Base-by-base conservation (phyloP, 1,284 basidiomycete species). In the Gymnopus androsaceus region DNA sequence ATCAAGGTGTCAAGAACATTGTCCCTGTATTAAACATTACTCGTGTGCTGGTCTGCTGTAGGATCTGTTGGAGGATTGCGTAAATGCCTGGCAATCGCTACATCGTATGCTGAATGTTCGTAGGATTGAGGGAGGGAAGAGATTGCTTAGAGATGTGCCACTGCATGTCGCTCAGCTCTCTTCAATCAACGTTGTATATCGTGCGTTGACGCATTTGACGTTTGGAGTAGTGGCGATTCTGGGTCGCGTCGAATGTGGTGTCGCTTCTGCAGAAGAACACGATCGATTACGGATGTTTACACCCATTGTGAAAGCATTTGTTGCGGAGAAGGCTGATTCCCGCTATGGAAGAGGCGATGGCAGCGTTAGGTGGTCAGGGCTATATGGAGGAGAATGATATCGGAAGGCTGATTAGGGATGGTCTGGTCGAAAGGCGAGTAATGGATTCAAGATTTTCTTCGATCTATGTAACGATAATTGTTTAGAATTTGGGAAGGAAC, bases 331-430 rank as follows among this genome's bases (percentile, higher is more conserved):
- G 62, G 81, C 81, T 0, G 79, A n/a, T 78, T 47, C 68, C 78
- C 0, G 85, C 81, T 3, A 85, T 90, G 75, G 83, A 88, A 59
- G 86, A 89, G 58, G 82, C 87, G 38, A 91, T 93, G 87, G 76
- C 84, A 38, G 75, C 83, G 4, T 73, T 92, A 2, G 90, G 90
- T 28, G 90, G 90, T 2, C 85, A 87, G 51, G 90, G 90, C 0
- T 93, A 92, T 64, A 92, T 93, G 88, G 87, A 90, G 63, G 90
- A 93, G 66, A 85, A 82, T 46, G 83, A 80, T 0, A 79, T 89
- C 54, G 84, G 83, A 11, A 74, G 80, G 73, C 77, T 81, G 44
- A 80, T 88, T 40, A 75, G 85, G 5, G 90, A 92, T 69, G 74
- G 76, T 2, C 67, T 87, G 6, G 91, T 92, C 5, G 88, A 92